phyloP scores from a whole-genome alignment of 768 basidiomycete species.

The Lentinula edodes region DNA sequence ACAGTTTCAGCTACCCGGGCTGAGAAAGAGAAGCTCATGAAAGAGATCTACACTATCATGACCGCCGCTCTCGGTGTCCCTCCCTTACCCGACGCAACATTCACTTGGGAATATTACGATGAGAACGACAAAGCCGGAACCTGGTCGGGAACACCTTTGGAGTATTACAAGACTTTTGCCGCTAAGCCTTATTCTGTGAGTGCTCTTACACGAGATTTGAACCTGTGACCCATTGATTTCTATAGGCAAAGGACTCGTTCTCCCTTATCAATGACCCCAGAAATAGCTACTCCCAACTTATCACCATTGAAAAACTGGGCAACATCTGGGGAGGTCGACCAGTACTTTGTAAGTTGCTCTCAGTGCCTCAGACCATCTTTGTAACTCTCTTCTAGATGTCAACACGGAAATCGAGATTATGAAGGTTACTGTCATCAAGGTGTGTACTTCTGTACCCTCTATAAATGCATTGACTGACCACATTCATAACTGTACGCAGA shows the following conservation, averaged over 20 bases:
- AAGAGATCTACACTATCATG: conserved; percentile 80
- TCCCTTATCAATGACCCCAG: conserved; percentile 95
- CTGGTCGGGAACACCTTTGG: conserved; percentile 78
- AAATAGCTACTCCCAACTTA: conserved; percentile 75
- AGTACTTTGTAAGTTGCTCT: conserved; percentile 61
- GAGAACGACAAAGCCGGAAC: conserved; percentile 65
- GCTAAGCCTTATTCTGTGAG: conserved; percentile 51
- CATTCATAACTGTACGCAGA: conserved; percentile 21
- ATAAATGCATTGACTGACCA: not conserved
- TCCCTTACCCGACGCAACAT: conserved; percentile 61
- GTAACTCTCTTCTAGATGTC: conserved; percentile 44
- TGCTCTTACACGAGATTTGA: conserved; percentile 6
- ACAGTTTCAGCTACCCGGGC: conserved; percentile 55
- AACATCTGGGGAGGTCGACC: conserved; percentile 87
- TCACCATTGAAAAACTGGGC: conserved; percentile 89
- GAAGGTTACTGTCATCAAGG: conserved; percentile 77
- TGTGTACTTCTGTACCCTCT: conserved; percentile 12
- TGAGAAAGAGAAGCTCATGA: conserved; percentile 82
- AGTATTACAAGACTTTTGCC: conserved; percentile 70
- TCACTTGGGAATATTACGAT: conserved; percentile 89
- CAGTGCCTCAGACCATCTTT: not conserved
- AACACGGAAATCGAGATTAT: conserved; percentile 82
- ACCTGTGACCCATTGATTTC: conserved; percentile 5
- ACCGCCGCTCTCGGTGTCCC: conserved; percentile 85
- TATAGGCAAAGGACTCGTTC: conserved; percentile 69